These are phyloP conservation scores for Tolypocladium tundrense DNA, from an alignment of 2,329 filamentous ascomycete genomes.

Conservation along the genomic window DNA sequence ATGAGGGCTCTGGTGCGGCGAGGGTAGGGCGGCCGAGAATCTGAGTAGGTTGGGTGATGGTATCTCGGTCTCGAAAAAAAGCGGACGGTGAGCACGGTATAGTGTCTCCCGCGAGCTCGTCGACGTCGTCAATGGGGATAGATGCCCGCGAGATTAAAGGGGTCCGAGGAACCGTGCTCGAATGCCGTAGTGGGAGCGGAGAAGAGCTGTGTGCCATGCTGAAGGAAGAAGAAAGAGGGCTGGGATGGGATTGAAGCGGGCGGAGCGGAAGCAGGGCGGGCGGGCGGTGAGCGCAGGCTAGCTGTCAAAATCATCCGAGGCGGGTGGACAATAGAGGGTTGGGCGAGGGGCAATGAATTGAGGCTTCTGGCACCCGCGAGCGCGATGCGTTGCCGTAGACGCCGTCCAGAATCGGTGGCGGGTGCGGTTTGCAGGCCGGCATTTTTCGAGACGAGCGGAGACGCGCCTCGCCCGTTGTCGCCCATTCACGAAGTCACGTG, in stretches of 20 bases:
- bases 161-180: constrained; percentile 16
- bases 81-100: constrained; percentile 32
- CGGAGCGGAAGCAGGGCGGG: constrained; percentile 4
- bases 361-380: neutral
- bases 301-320: neutral
- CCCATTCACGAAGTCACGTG: constrained; percentile 15
- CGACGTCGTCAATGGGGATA: constrained; percentile 24
- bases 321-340: neutral
- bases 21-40: constrained; percentile 30
- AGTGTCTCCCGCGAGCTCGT: constrained; percentile 35
- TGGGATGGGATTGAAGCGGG: constrained; percentile 3
- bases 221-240: neutral
- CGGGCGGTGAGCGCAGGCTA: neutral
- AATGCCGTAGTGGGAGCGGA: constrained; percentile 19
- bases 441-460: constrained; percentile 7
- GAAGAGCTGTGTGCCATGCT: constrained; percentile 20
- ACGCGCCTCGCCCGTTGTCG: constrained; percentile 3
- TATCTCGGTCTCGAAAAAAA: constrained; percentile 19
- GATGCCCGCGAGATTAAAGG: constrained; percentile 14
- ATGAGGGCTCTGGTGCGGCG: constrained; percentile 24
- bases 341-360: neutral
- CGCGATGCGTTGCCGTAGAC: neutral
- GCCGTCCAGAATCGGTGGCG: neutral
- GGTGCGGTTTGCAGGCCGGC: neutral
- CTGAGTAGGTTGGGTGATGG: constrained; percentile 35